Base-by-base conservation (phyloP, 2,329 filamentous ascomycete species). In the Trichoderma pleuroti region DNA sequence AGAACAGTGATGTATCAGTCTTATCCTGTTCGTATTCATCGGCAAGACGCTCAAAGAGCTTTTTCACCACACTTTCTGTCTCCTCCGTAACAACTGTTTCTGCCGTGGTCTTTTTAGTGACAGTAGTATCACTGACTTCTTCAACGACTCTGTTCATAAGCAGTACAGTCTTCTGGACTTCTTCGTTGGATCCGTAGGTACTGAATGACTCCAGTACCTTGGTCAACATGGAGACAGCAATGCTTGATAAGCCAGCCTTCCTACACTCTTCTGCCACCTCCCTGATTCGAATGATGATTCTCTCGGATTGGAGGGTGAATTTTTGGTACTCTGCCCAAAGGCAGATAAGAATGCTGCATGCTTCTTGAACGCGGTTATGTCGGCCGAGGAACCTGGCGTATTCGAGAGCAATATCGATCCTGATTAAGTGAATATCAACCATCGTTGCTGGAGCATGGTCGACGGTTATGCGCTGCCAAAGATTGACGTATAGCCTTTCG, bases 151-250 rank as follows among this genome's bases (percentile, higher is more conserved):
- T 79, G 0, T 80, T 81, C 64, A 83, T 81, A 59, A 81, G 77
- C 2, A 78, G 71, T 0, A 77, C 78, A 1, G 80, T 82, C 52
- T 76, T 73, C 14, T 75, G 71, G 18, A 79, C 79, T 36, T 82
- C 80, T 16, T 81, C 76, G 8, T 78, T 74, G 2, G 77, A 76
- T 5, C 73, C 71, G 39, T 76, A 78, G 52, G 79, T 79, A 24
- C 81, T 82, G 74, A 81, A 81, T 77, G 79, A 83, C 1, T 75
- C 74, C 80, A 80, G 82, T 1, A 82, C 80, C 68, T 79, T 80
- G 68, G 74, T 79, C 49, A 83, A 73, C 56, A 83, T 79, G 4
- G 74, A 74, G 18, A 80, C 74, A 10, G 81, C 78, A 1, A 82
- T 74, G 26, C 71, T 75, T 6, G 79, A 66, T n/a, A 82, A 74